A percentile compares a stretch with the other conserved stretches of the same genome.
These are phyloP conservation scores for Hypoxylon sp. DNA, from an alignment of 2,329 filamentous ascomycete genomes.

Conservation along the genomic window DNA sequence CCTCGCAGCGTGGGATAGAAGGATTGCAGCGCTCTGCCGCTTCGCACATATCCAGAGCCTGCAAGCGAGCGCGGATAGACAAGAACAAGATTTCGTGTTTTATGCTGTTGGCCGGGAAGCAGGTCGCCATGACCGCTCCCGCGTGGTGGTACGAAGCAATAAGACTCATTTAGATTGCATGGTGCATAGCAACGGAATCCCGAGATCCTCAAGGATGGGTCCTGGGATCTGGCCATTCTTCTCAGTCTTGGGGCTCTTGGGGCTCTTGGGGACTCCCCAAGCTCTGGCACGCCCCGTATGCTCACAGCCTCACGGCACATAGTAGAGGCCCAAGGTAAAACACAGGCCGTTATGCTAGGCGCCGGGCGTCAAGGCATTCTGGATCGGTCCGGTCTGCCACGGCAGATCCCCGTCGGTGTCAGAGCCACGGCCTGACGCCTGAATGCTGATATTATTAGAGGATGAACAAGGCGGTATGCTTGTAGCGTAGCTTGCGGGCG, in stretches of 20 bases:
- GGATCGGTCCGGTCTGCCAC: neutral
- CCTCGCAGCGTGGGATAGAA: slow-evolving; percentile 24
- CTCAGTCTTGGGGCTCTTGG: neutral
- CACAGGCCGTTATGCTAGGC: slow-evolving; percentile 30
- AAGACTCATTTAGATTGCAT: slow-evolving; percentile 37
- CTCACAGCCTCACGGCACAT: neutral
- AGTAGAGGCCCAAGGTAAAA: slow-evolving; percentile 23
- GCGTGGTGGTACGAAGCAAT: slow-evolving; percentile 38
- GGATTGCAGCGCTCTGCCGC: neutral
- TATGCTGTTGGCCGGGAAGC: slow-evolving; percentile 39
- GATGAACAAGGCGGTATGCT: slow-evolving; percentile 8
- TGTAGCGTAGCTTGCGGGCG: too few relatives aligned
- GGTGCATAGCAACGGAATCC: slow-evolving; percentile 29
- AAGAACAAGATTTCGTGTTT: slow-evolving; percentile 34
- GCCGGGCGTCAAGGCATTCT: slow-evolving; percentile 26
- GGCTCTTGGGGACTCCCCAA: neutral
- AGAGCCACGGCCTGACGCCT: too few relatives aligned
- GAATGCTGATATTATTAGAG: slow-evolving; percentile 3
- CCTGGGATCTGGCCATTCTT: slow-evolving; percentile 20
- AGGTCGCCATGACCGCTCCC: slow-evolving; percentile 27
- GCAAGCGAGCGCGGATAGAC: neutral
- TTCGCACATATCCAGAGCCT: slow-evolving; percentile 16
- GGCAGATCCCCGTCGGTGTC: slow-evolving; percentile 10
- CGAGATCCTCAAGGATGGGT: slow-evolving; percentile 34
- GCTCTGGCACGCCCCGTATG: neutral